phyloP scores from a whole-genome alignment of 2,329 filamentous ascomycete species.

The Pyrenophora seminiperda region DNA sequence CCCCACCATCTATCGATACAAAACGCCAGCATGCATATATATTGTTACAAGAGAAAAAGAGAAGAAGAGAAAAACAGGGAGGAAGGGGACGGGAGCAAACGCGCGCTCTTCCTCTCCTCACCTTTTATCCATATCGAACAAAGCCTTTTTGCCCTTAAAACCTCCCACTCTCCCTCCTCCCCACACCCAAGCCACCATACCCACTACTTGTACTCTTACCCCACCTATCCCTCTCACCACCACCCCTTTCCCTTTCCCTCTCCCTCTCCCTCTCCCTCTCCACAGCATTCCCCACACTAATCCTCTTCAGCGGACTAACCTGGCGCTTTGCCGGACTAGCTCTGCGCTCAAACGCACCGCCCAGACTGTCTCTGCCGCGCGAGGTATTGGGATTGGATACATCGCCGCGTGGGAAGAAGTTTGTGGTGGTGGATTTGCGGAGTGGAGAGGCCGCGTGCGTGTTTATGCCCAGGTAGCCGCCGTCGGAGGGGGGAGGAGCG shows the following conservation, averaged over 20 bases:
- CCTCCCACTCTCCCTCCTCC: slow-evolving; percentile 37
- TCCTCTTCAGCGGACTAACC: slow-evolving; percentile 53
- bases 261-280: slow-evolving; percentile 6
- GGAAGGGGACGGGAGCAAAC: too few species aligned
- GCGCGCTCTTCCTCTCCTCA: too few species aligned
- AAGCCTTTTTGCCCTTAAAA: slow-evolving; percentile 11
- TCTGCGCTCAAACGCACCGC: slow-evolving; percentile 33
- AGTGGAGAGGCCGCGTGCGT: slow-evolving; percentile 81
- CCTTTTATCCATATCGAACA: too few species aligned
- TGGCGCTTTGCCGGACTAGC: slow-evolving; percentile 45
- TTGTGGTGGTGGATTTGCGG: slow-evolving; percentile 74
- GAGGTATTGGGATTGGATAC: slow-evolving; percentile 24
- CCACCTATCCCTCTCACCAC: slow-evolving; percentile 25
- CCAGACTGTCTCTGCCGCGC: slow-evolving; percentile 23
- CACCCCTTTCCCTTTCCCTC: slow-evolving; percentile 5
- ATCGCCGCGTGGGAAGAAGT: slow-evolving; percentile 46
- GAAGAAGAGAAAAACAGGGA: neutral
- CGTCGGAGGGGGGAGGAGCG: slow-evolving; percentile 52
- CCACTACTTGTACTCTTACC: slow-evolving; percentile 22
- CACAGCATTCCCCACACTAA: slow-evolving; percentile 43
- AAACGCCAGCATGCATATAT: too few species aligned
- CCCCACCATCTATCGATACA: too few species aligned
- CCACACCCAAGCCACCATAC: slow-evolving; percentile 32
- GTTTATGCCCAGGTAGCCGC: slow-evolving; percentile 80
- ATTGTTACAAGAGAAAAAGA: too few species aligned